phyloP scores from a whole-genome alignment of 768 basidiomycete species.

The Lentinula sp. region DNA sequence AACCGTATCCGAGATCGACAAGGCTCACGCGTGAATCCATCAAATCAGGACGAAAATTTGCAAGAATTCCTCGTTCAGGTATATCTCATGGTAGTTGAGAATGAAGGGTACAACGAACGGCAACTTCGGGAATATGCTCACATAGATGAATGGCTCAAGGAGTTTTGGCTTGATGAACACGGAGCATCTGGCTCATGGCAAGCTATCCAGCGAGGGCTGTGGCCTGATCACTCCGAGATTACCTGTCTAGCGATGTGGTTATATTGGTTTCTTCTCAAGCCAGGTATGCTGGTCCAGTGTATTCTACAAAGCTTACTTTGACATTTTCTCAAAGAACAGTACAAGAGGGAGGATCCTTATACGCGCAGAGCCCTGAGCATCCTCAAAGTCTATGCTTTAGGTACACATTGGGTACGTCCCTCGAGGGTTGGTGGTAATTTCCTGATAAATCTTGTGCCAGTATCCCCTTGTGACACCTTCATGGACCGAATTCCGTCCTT shows the following conservation, averaged over 20 bases:
- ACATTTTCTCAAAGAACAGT: conserved; percentile 34
- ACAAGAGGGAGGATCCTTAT: conserved; percentile 28
- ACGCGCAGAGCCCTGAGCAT: conserved; percentile 43
- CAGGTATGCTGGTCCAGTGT: conserved; percentile 36
- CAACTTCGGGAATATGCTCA: conserved; percentile 68
- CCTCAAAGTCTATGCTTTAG: conserved; percentile 58
- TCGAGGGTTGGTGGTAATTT: background rate
- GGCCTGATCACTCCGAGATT: conserved; percentile 50
- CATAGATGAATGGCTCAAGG: conserved; percentile 58
- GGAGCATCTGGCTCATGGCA: conserved; percentile 49
- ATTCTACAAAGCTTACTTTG: background rate
- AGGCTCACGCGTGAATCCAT: conserved; percentile 27
- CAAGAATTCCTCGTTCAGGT: conserved; percentile 57
- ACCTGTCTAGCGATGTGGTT: conserved; percentile 72
- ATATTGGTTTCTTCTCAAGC: conserved; percentile 65
- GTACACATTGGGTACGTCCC: conserved; percentile 54
- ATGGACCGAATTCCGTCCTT: conserved; percentile 54
- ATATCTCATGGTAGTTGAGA: conserved; percentile 78
- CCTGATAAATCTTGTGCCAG: conserved; percentile 25
- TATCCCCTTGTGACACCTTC: conserved; percentile 52
- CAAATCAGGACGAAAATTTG: conserved; percentile 17
- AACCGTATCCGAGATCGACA: conserved; percentile 45
- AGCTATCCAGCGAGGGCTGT: conserved; percentile 36
- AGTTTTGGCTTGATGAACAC: conserved; percentile 57
- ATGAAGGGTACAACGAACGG: conserved; percentile 63